Conservation (phyloP, 805 yeast genomes). For the Zygoascus bituminiphila region DNA sequence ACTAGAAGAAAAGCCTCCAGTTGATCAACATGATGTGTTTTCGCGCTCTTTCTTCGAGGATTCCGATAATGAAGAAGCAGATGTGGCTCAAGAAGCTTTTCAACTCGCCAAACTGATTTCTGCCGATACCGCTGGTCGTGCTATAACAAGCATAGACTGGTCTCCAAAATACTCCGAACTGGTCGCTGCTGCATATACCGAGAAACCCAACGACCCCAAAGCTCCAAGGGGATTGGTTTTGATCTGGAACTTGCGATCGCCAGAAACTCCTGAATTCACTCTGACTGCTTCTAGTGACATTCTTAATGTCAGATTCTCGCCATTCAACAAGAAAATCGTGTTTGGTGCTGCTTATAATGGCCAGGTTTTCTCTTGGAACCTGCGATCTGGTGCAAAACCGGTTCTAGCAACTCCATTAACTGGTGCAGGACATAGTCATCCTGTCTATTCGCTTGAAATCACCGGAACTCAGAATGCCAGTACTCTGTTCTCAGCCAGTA, state of each 20-base stretch:
- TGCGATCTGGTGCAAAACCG: slow-evolving; percentile 27
- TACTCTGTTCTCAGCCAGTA: slow-evolving; percentile 28
- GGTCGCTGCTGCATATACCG: slow-evolving; percentile 28
- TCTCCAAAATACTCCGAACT: slow-evolving; percentile 31
- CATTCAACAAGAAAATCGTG: slow-evolving; percentile 31
- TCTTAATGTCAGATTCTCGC: slow-evolving; percentile 35
- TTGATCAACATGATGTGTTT: slow-evolving; percentile 6
- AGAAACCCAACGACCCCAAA: slow-evolving; percentile 14
- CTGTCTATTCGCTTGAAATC: slow-evolving; percentile 26
- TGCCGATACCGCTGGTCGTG: slow-evolving; percentile 18
- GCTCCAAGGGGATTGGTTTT: slow-evolving; percentile 26
- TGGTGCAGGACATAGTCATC: slow-evolving; percentile 29
- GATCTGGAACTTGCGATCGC: slow-evolving; percentile 31
- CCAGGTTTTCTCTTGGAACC: slow-evolving; percentile 44
- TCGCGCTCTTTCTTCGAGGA: slow-evolving; percentile 3
- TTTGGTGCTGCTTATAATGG: slow-evolving; percentile 46
- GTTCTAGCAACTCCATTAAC: slow-evolving; percentile 27
- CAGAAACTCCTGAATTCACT: slow-evolving; percentile 33
- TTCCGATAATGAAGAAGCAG: neutral
- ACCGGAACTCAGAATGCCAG: slow-evolving; percentile 23
- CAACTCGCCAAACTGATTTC: slow-evolving; percentile 18
- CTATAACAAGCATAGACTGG: slow-evolving; percentile 30
- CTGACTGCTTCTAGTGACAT: slow-evolving; percentile 38
- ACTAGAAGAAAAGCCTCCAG: slow-evolving; percentile 4
- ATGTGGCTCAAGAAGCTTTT: neutral